Base-by-base conservation (phyloP, 441 rosid genomes). In the Manihot esculenta region DNA sequence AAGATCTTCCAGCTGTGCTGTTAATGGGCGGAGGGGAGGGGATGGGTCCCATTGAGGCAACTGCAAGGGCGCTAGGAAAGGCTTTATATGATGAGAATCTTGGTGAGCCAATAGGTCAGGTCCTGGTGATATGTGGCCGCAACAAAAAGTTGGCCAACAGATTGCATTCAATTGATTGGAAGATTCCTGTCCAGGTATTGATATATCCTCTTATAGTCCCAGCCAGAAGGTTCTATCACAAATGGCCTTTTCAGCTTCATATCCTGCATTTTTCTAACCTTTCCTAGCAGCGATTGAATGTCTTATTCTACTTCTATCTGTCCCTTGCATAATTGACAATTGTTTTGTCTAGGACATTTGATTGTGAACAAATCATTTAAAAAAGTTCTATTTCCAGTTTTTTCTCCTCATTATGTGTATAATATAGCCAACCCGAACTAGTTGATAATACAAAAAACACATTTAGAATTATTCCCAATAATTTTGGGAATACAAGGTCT, bases 21-120 rank as follows among this genome's bases (percentile, higher is more conserved):
- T 80, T 95, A 72, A 95, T 95, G 99, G 99, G 99, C 14, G 99
- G 99, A 82, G 99, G 98, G 68, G 99, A 95, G 85, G 99, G 99
- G 56, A 95, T 95, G 99, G 99, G 98, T 10, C 99, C 99, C 15
- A 92, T 95, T 17, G 98, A 95, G 84, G 88, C 90, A 72, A 92
- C 99, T 71, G 98, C 99, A 51, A 80, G 83, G 60, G 97, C 94
- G 41, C 93, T 94, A 45, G 94, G 86, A 51, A 78, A 91, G 78
- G 87, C 92, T 20, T 82, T 94, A 76, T 92, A 85, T 77, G 87
- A 94, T 69, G 92, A 92, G 79, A 81, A 77, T 75, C 88, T 85
- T 62, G 96, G 91, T 55, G 90, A 82, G 77, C 89, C 98, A 71
- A 81, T 78, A 23, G 99, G 98, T 68, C 99, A 94, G 82, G 83